Evolutionary conservation across 352 stramenopile genomes (phyloP).

Genomic region (Globisporangium paddicum): DNA sequence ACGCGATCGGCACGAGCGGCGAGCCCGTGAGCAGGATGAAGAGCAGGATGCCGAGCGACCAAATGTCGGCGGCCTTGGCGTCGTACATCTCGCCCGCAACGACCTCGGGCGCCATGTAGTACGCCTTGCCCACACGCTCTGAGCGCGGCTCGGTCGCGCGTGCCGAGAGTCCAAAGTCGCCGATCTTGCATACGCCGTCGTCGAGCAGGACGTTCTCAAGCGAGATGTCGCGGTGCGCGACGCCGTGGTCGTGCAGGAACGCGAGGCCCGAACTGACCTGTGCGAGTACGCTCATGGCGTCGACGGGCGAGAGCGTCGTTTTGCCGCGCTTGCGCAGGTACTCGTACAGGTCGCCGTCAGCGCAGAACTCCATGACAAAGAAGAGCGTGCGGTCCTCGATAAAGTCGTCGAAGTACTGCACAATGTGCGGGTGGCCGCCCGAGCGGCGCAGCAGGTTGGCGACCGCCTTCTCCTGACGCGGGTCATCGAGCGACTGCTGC

Average conservation of each 20-base stretch:
- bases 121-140: constrained; percentile 40
- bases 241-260: constrained; percentile 37
- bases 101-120: constrained; percentile 52
- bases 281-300: constrained; percentile 23
- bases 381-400: constrained; percentile 20
- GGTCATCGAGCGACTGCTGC: constrained; percentile 31
- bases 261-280: constrained; percentile 16
- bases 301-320: constrained; percentile 9
- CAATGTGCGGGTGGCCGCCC: constrained; percentile 39
- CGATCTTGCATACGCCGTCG: constrained; percentile 33
- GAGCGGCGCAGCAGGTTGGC: constrained; percentile 25
- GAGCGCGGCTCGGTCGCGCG: constrained; percentile 12
- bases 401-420: constrained; percentile 42
- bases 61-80: constrained; percentile 35
- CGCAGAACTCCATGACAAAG: constrained; percentile 1
- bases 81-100: constrained; percentile 23
- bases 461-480: constrained; percentile 31
- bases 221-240: constrained; percentile 51
- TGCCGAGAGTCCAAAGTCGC: constrained; percentile 42
- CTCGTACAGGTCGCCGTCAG: neutral
- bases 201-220: constrained; percentile 60
- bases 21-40: constrained; percentile 59
- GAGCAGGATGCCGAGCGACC: constrained; percentile 54
- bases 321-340: constrained; percentile 1
- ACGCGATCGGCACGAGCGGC: constrained; percentile 31